Evolutionary conservation across 1,139 yeast species (phyloP).

Genomic region (Hyphopichia burtonii): DNA sequence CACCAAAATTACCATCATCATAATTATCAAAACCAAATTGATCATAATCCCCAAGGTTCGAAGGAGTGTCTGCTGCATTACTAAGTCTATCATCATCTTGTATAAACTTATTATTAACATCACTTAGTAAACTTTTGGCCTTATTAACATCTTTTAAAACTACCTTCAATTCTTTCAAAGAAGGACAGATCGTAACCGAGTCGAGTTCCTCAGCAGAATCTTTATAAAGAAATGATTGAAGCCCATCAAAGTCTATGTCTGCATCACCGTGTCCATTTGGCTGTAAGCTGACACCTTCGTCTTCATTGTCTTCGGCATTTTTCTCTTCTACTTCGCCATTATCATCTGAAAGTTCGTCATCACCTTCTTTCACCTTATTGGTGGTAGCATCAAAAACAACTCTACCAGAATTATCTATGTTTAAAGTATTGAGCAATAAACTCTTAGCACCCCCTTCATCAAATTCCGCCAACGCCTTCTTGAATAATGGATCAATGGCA

Average conservation of each 20-base stretch:
- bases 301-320: constrained; percentile 11
- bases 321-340: constrained; percentile 8
- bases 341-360: constrained; percentile 6
- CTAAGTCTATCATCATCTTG: constrained; percentile 13
- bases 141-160: constrained; percentile 59
- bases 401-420: constrained; percentile 55
- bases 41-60: constrained; percentile 10
- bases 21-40: constrained; percentile 24
- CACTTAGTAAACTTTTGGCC: constrained; percentile 53
- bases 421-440: constrained; percentile 68
- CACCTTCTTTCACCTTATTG: constrained; percentile 17
- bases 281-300: too few species aligned
- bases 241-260: constrained; percentile 18
- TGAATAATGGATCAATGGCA: constrained; percentile 83
- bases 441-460: constrained; percentile 97
- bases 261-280: too few species aligned
- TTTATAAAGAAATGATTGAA: constrained; percentile 24
- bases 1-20: constrained; percentile 36
- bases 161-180: constrained; percentile 53
- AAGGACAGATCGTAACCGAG: constrained; percentile 55
- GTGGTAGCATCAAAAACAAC: constrained; percentile 63
- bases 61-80: constrained; percentile 12
- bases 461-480: constrained; percentile 85
- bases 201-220: constrained; percentile 34
- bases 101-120: constrained; percentile 38